Evolutionary conservation across 345 rosid species (phyloP).

Genomic region (Ceriops tagal): DNA sequence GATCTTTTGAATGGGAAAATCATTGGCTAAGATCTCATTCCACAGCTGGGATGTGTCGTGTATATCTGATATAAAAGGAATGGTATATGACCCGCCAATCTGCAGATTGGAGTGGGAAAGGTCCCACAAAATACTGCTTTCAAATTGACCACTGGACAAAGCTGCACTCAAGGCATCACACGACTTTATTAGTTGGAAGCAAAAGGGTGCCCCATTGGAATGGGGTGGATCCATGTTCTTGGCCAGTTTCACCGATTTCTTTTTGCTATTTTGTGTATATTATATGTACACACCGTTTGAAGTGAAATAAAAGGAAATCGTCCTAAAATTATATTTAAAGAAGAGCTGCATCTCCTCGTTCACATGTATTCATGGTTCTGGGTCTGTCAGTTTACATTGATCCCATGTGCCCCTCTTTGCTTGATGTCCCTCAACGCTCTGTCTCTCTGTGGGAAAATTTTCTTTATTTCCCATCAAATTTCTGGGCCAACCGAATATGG

Average conservation of each 20-base stretch:
- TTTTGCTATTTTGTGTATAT: neutral
- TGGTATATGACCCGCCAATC: conserved; percentile 21
- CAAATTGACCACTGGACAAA: conserved; percentile 21
- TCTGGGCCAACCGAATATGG: conserved; percentile 4
- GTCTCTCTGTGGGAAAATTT: neutral
- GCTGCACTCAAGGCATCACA: conserved; percentile 32
- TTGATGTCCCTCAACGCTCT: neutral
- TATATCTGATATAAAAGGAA: neutral
- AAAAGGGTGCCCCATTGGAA: conserved; percentile 25
- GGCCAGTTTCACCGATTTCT: neutral
- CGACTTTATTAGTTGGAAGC: conserved; percentile 48
- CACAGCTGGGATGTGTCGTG: conserved; percentile 15
- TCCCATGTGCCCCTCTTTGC: conserved; percentile 10
- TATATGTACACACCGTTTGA: neutral
- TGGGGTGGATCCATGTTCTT: conserved; percentile 54
- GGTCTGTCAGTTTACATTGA: conserved; percentile 6
- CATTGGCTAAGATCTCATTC: conserved; percentile 14
- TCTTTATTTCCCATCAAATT: neutral
- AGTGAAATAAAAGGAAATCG: neutral
- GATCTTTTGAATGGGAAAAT: conserved; percentile 29
- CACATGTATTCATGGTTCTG: conserved; percentile 3
- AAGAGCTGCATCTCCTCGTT: neutral
- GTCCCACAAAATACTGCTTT: conserved; percentile 19
- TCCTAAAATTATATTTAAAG: neutral
- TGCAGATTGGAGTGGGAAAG: conserved; percentile 10